Base-by-base conservation (phyloP, 495 filamentous ascomycete genomes). In the Penicillium cinerascens region DNA sequence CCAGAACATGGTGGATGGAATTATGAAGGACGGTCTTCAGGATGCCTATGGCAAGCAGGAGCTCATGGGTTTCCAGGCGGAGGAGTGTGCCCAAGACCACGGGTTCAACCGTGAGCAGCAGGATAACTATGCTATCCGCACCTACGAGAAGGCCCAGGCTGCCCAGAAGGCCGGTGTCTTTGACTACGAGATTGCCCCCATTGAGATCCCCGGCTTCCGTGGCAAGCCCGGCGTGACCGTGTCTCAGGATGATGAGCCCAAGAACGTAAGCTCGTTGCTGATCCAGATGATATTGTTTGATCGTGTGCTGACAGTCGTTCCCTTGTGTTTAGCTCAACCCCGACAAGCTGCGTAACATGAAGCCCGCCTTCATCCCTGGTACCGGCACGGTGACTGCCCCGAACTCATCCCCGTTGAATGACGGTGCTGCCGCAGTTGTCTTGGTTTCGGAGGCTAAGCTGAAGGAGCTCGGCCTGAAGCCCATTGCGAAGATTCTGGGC, bases 371-470 rank as follows among this genome's bases (percentile, higher is more conserved):
- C 78, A 82, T 87, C 54, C 82, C 91, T 42, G 84, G 81, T 38
- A 68, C 70, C 33, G 92, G 92, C 54, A 96, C 91, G 47, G 90
- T 98, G 51, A 98, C 93, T 9, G 90, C 93, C n/a, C 91, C 93
- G 49, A 98, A 98, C 74, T 95, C 93, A 10, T 92, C 92, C 1
- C 93, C 93, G 21, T 80, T 98, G 61, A 95, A 92, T 70, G 93
- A 98, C 64, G 93, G 93, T 47, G 91, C 91, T 35, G 82, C 91
- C 10, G 93, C 93, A 47, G 69, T 97, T 42, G 87, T 98, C 44
- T 84, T 98, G 47, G 89, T 92, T 53, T 96, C 90, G 15, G 92
- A 92, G 71, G 84, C 84, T 15, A 92, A 89, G 69, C 74, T 97
- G 63, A 88, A 95, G 75, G 81, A 91, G 70, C 86, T 95, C 52